Evolutionary conservation across 1,284 basidiomycete genomes (phyloP), one percentile per base, ranked within the genome.

Genomic region (Schizophyllum commune): DNA sequence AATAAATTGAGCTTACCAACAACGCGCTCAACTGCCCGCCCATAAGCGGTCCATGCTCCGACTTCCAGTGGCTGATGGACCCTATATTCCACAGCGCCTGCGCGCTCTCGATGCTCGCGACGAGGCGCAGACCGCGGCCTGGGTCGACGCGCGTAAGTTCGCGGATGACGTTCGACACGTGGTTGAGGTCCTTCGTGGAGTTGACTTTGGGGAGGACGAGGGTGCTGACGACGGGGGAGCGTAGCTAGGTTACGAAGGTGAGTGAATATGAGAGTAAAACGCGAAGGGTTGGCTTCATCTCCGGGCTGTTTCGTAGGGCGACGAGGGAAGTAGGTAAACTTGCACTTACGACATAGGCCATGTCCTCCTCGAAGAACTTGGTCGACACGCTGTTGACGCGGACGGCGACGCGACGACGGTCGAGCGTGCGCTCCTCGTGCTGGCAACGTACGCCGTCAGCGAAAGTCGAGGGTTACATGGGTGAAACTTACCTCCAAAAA

Each of bases 81-180:
- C 81, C 80, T 0, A 91, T 69, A 67, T 83, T 82, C 72, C 81
- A 81, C 47, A 89, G 73, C 1, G 83, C 85, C 59, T 77, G 76
- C 1, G 92, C 91, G 68, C 88, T 92, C 74, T 94, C 92, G 57
- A 94, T 84, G 70, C 90, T 92, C 1, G 89, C 85, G 7, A 94
- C 80, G 22, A 94, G 78, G 56, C 79, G 75, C 52, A 91, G 70
- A 0, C 82, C 61, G 57, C 62, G 61, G 59, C 52, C 15, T 5
- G 63, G 70, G 56, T 66, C 67, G 33, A 67, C 67, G 61, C 68
- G 70, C 20, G 74, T 69, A 34, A 55, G 53, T 13, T 70, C 70
- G 58, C 69, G 72, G 19, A 85, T 77, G 21, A 69, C 69, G 2
- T 75, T 75, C 4, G 89, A 87, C 21, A 92, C 82, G 60, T 77